These are phyloP conservation scores for Aspergillus sp. DNA, from an alignment of 2,329 filamentous ascomycete genomes.

Conservation along the genomic window DNA sequence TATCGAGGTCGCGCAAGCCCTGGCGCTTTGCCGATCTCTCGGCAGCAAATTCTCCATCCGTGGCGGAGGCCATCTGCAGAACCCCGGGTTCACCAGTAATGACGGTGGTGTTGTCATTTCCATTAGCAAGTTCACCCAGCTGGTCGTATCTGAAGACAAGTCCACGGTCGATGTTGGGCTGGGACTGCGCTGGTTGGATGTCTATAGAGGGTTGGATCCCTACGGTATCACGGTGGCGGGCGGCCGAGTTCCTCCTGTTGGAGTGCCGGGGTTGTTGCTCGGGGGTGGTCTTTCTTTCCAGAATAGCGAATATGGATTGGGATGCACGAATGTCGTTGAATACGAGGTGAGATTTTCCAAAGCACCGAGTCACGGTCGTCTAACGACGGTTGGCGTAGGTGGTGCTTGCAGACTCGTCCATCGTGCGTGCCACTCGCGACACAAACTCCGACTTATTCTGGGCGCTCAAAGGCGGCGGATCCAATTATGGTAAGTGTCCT, in stretches of 20 bases:
- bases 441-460: slow-evolving; percentile 29
- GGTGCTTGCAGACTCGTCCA: slow-evolving; percentile 15
- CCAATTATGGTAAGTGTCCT: slow-evolving; percentile 24
- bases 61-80: slow-evolving; percentile 18
- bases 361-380: neutral
- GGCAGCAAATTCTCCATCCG: slow-evolving; percentile 18
- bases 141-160: slow-evolving; percentile 33
- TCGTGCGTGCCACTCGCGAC: slow-evolving; percentile 13
- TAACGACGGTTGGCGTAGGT: slow-evolving; percentile 7
- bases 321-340: slow-evolving; percentile 13
- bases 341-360: slow-evolving; percentile 14
- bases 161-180: slow-evolving; percentile 44
- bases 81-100: slow-evolving; percentile 19
- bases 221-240: slow-evolving; percentile 44
- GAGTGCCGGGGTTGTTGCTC: slow-evolving; percentile 47
- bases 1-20: neutral
- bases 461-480: slow-evolving; percentile 30
- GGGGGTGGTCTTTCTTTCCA: slow-evolving; percentile 32
- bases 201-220: slow-evolving; percentile 42
- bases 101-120: slow-evolving; percentile 50
- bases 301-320: slow-evolving; percentile 15
- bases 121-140: slow-evolving; percentile 40
- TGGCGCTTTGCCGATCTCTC: slow-evolving; percentile 4
- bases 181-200: slow-evolving; percentile 46
- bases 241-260: slow-evolving; percentile 44